Conservation (phyloP, 2,329 filamentous ascomycete species). For the Cytospora chrysosperma region DNA sequence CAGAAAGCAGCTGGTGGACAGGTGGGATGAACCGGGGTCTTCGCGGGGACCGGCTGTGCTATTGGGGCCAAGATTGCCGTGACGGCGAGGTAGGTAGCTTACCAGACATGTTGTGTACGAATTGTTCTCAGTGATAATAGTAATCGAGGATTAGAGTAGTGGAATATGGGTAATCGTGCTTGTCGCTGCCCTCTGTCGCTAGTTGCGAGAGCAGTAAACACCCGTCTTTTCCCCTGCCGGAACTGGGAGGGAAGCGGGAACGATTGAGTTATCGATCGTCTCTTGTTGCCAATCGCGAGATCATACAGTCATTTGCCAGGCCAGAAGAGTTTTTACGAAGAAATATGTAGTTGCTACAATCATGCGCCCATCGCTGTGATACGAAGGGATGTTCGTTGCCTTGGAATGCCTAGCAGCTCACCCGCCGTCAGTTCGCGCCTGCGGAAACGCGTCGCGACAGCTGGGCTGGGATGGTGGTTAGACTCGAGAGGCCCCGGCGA, state of each 20-base stretch:
- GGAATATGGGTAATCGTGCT: neutral
- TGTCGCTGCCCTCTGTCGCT: neutral
- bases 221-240: neutral
- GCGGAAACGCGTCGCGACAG: neutral
- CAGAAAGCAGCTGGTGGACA: neutral
- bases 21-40: neutral
- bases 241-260: neutral
- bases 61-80: neutral
- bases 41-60: neutral
- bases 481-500: neutral
- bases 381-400: neutral
- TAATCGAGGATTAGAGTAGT: neutral
- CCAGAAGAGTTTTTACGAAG: slow-evolving; percentile 4
- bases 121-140: neutral
- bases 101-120: slow-evolving; percentile 24
- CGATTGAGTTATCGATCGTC: neutral
- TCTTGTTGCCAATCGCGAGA: slow-evolving; percentile 1
- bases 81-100: slow-evolving; percentile 9
- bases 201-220: neutral
- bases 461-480: neutral
- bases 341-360: slow-evolving; percentile 3
- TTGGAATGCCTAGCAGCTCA: neutral
- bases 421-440: neutral
- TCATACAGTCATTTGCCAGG: slow-evolving; percentile 13
- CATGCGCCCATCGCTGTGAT: neutral